Evolutionary conservation across 768 basidiomycete species (phyloP), one percentile per base, ranked within the genome.

Genomic region (Boletus sp.): DNA sequence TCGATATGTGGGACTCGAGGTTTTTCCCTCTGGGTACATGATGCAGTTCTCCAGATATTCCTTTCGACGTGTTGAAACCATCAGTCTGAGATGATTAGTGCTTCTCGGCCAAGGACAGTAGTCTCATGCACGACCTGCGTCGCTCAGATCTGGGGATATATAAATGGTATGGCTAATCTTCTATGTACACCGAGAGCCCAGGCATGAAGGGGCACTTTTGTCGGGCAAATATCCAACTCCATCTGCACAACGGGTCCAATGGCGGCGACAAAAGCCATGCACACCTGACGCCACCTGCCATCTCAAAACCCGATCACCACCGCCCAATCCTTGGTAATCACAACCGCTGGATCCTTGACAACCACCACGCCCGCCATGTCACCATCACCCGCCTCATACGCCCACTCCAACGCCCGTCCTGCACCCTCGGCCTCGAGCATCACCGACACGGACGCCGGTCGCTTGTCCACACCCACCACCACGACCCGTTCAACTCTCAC

Each of bases 401-500:
- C 80, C 83, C 87, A 98, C 39, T 81, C 78, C 53, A 94, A 71
- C 42, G 80, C 79, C 32, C 42, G 48, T 21, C 5, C 32, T 5
- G 49, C 79, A 13, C 51, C 78, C 15, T 48, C 47, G 2, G 39
- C 57, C 79, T 78, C 37, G 79, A 64, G 17, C 61, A 74, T 81
- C 29, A 95, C 84, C 45, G 73, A 77, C 47, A 73, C 75, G 44
- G 73, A 78, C 43, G 67, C 74, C 4, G 95, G 95, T 68, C 80
- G 82, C 30, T 54, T 64, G 19, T 71, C 66, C 55, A 97, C 71
- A 2, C 96, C 96, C 5, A 93, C 70, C 4, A 98, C 76, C 41
- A 95, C 78, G 23, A 98, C 67, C 70, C 84, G 83, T 72, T 96
- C 94, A 17, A 98, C 84, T 45, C 86, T 75, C 53, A 98, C 93